Evolutionary conservation across 2,329 filamentous ascomycete species (phyloP).

Genomic region (Emmonsiellopsis sp.): DNA sequence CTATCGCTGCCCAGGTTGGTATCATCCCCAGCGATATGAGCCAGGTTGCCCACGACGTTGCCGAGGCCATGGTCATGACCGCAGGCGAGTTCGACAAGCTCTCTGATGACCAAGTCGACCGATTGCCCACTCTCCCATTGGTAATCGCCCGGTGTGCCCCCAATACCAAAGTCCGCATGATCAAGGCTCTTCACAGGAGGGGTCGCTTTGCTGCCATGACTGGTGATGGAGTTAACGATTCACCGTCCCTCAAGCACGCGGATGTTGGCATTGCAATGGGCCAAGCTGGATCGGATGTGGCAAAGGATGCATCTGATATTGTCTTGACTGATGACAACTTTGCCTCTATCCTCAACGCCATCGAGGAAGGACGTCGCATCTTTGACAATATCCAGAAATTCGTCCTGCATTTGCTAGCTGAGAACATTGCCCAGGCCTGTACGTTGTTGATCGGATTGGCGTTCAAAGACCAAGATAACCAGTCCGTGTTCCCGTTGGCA

Average conservation of each 20-base stretch:
- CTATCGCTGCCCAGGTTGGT: slow-evolving; percentile 69
- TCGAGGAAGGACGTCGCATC: slow-evolving; percentile 75
- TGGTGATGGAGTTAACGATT: slow-evolving; percentile 82
- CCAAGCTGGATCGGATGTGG: slow-evolving; percentile 69
- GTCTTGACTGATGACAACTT: slow-evolving; percentile 40
- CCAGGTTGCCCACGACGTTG: slow-evolving; percentile 52
- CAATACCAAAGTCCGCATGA: slow-evolving; percentile 74
- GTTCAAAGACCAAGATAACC: slow-evolving; percentile 62
- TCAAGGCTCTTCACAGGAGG: slow-evolving; percentile 51
- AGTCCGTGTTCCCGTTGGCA: slow-evolving; percentile 77
- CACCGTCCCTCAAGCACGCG: slow-evolving; percentile 68
- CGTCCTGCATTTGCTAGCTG: slow-evolving; percentile 66
- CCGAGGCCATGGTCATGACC: slow-evolving; percentile 63
- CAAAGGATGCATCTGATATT: slow-evolving; percentile 59
- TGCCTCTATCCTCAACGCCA: slow-evolving; percentile 73
- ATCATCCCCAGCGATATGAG: slow-evolving; percentile 60
- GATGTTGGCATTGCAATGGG: slow-evolving; percentile 90
- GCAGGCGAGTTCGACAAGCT: slow-evolving; percentile 72
- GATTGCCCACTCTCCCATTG: slow-evolving; percentile 45
- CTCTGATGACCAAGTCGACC: slow-evolving; percentile 62
- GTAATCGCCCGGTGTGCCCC: slow-evolving; percentile 53
- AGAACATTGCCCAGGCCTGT: slow-evolving; percentile 78
- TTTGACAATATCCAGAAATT: slow-evolving; percentile 90
- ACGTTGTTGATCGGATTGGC: slow-evolving; percentile 71
- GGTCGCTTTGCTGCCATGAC: slow-evolving; percentile 77